Conservation (phyloP, 2,329 filamentous ascomycete genomes). For the Xylaria sp. region DNA sequence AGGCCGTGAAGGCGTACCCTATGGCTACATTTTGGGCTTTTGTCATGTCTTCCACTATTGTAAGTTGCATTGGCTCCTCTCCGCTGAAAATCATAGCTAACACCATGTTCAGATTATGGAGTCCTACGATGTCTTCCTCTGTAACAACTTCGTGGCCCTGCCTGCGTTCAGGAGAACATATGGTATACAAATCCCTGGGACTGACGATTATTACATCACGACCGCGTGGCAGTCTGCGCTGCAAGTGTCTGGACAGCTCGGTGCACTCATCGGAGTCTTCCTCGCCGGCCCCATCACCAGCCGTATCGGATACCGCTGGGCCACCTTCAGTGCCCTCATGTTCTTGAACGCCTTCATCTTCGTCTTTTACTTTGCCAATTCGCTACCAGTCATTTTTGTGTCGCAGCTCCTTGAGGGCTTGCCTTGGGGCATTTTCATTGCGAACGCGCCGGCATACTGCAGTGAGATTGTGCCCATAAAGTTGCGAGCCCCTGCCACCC, state of each 20-base stretch:
- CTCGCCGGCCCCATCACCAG: constrained; percentile 70
- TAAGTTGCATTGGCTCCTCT: constrained; percentile 48
- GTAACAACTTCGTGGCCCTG: constrained; percentile 68
- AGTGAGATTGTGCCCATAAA: constrained; percentile 68
- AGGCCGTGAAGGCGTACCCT: constrained; percentile 51
- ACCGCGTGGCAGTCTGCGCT: constrained; percentile 69
- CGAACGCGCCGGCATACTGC: constrained; percentile 71
- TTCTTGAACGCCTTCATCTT: constrained; percentile 69
- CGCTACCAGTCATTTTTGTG: constrained; percentile 59
- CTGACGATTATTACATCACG: constrained; percentile 54
- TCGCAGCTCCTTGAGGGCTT: constrained; percentile 70
- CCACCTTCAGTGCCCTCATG: constrained; percentile 66
- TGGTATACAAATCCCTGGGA: constrained; percentile 54
- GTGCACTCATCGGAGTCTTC: constrained; percentile 70
- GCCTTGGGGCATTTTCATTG: constrained; percentile 75
- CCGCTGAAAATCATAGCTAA: constrained; percentile 37
- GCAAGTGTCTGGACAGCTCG: constrained; percentile 65
- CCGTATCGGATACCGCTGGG: constrained; percentile 68
- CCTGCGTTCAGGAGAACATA: constrained; percentile 58
- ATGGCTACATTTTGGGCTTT: constrained; percentile 56
- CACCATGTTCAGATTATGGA: constrained; percentile 68
- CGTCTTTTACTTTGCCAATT: constrained; percentile 59
- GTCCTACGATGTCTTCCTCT: constrained; percentile 71
- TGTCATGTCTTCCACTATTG: constrained; percentile 55
- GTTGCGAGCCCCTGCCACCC: constrained; percentile 67